phyloP scores from a whole-genome alignment of 2,329 filamentous ascomycete genomes.

The Colletotrichum euphorbiae region DNA sequence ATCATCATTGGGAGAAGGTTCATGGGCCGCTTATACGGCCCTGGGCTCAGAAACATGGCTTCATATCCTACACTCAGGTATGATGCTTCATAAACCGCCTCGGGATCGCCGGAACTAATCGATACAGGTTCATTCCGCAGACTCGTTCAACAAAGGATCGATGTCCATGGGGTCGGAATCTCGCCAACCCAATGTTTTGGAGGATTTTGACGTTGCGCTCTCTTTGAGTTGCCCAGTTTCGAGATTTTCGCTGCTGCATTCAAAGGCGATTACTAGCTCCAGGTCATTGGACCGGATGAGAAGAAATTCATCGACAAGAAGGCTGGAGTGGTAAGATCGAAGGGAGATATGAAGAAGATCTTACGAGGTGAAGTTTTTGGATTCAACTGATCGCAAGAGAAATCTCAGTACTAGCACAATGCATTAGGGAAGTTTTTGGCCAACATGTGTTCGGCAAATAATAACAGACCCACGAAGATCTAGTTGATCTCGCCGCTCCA shows the following conservation, averaged over 20 bases:
- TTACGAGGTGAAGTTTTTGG: not conserved
- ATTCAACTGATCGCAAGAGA: no score
- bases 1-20: constrained; percentile 49
- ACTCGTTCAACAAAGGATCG: constrained; percentile 43
- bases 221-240: constrained; percentile 46
- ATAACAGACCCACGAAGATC: no score
- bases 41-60: constrained; percentile 50
- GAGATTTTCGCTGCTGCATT: constrained; percentile 46
- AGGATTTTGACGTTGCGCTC: constrained; percentile 47
- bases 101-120: not conserved
- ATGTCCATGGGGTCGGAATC: constrained; percentile 41
- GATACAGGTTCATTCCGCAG: constrained; percentile 44
- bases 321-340: constrained; percentile 42
- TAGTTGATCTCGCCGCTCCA: no score
- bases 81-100: not conserved
- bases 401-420: no score
- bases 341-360: constrained; percentile 42
- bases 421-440: no score
- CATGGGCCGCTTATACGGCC: constrained; percentile 49
- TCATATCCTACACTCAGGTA: constrained; percentile 49
- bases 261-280: constrained; percentile 47
- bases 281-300: constrained; percentile 48
- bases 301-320: constrained; percentile 47
- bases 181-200: constrained; percentile 33
- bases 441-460: no score